Percentiles rank a stretch among this genome's conserved stretches.
These are phyloP conservation scores for Paracorniculantispora psalliotae DNA, from an alignment of 2,329 filamentous ascomycete genomes.

Conservation along the genomic window DNA sequence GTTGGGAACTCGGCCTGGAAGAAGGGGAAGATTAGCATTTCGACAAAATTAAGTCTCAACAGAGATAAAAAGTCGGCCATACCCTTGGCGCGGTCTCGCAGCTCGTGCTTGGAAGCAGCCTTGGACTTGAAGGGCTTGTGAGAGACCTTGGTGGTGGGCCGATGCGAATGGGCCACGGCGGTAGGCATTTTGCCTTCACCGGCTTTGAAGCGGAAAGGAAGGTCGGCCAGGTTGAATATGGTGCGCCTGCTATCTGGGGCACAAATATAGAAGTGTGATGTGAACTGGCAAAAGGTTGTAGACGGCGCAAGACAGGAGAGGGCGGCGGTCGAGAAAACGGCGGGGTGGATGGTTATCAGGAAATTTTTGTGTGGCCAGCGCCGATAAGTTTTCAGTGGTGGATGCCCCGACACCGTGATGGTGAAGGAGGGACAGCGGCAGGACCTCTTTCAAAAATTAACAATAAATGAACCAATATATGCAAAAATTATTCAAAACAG, in stretches of 20 bases:
- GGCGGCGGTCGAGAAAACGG: slow-evolving; percentile 22
- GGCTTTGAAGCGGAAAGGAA: slow-evolving; percentile 86
- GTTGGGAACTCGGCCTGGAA: slow-evolving; percentile 67
- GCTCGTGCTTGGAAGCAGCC: slow-evolving; percentile 80
- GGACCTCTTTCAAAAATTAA: no score
- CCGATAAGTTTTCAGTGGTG: slow-evolving; percentile 14
- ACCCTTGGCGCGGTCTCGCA: slow-evolving; percentile 86
- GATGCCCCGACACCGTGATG: slow-evolving; percentile 7
- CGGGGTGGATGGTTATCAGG: slow-evolving; percentile 28
- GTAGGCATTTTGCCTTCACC: slow-evolving; percentile 72
- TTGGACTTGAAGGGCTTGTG: slow-evolving; percentile 92
- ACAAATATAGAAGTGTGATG: background rate
- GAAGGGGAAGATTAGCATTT: slow-evolving; percentile 14
- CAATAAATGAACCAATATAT: no score
- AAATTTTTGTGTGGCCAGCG: slow-evolving; percentile 18
- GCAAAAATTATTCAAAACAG: no score
- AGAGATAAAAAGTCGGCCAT: slow-evolving; percentile 16
- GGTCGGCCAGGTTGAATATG: slow-evolving; percentile 54
- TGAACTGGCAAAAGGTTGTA: background rate
- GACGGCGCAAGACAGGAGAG: slow-evolving; percentile 25
- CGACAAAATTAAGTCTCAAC: slow-evolving; percentile 9
- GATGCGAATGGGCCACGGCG: slow-evolving; percentile 72
- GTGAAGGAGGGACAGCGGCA: background rate
- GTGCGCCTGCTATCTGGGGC: background rate
- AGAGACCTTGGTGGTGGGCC: slow-evolving; percentile 81